Percentiles rank a stretch among this genome's conserved stretches.
These are phyloP conservation scores for Alternaria burnsii DNA, from an alignment of 2,329 filamentous ascomycete genomes.

Conservation along the genomic window DNA sequence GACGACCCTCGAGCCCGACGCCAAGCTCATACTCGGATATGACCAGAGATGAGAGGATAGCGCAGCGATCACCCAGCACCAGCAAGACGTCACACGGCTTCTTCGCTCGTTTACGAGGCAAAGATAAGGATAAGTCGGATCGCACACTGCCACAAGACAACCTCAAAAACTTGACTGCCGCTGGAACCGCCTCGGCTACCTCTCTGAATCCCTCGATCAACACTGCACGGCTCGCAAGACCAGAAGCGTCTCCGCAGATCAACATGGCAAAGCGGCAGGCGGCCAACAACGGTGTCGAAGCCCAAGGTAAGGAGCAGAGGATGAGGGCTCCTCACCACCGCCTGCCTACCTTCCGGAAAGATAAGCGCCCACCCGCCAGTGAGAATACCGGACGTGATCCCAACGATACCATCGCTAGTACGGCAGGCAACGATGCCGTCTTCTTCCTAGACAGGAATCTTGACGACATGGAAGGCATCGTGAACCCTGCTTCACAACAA, in stretches of 20 bases:
- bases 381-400: constrained; percentile 55
- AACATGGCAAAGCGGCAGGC: constrained; percentile 39
- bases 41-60: constrained; percentile 54
- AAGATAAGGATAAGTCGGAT: constrained; percentile 58
- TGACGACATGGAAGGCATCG: constrained; percentile 88
- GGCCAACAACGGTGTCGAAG: constrained; percentile 29
- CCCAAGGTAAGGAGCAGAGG: constrained; percentile 28
- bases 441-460: constrained; percentile 89
- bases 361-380: constrained; percentile 40
- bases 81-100: constrained; percentile 61
- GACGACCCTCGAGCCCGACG: constrained; percentile 80
- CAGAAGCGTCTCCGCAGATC: constrained; percentile 40
- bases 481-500: constrained; percentile 65
- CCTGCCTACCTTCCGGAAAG: constrained; percentile 61
- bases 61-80: constrained; percentile 66
- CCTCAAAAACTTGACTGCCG: constrained; percentile 49
- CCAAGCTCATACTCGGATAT: constrained; percentile 74
- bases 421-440: constrained; percentile 64
- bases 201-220: constrained; percentile 50
- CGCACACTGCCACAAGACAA: constrained; percentile 44
- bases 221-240: constrained; percentile 36
- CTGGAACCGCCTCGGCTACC: constrained; percentile 46
- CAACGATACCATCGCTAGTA: constrained; percentile 51
- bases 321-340: constrained; percentile 49
- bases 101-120: constrained; percentile 62